Conservation (phyloP, 352 stramenopile species). For the Pythium diclinum region DNA sequence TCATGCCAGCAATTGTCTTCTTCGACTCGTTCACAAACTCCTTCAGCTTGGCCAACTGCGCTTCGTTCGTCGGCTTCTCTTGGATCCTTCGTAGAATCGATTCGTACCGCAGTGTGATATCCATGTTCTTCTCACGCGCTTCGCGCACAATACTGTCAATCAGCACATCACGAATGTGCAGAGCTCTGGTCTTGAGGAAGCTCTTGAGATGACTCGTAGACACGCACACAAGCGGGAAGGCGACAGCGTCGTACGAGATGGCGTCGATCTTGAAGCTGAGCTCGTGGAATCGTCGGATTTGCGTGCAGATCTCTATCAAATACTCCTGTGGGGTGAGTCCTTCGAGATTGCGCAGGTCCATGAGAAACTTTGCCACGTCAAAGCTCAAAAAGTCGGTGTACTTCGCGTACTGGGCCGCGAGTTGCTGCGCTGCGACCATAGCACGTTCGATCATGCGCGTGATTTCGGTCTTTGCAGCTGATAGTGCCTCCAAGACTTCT, state of each 20-base stretch:
- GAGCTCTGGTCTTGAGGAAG: slow-evolving; percentile 61
- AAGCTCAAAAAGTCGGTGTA: slow-evolving; percentile 84
- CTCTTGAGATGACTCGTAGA: slow-evolving; percentile 62
- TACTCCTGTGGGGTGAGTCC: slow-evolving; percentile 27
- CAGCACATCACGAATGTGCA: slow-evolving; percentile 72
- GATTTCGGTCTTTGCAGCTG: slow-evolving; percentile 52
- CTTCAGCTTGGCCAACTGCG: slow-evolving; percentile 86
- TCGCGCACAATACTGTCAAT: slow-evolving; percentile 81
- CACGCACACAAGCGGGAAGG: slow-evolving; percentile 81
- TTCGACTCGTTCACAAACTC: slow-evolving; percentile 88
- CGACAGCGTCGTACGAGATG: slow-evolving; percentile 68
- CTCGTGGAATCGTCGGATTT: slow-evolving; percentile 80
- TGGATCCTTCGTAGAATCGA: slow-evolving; percentile 86
- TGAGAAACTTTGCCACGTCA: slow-evolving; percentile 73
- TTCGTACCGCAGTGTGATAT: slow-evolving; percentile 88
- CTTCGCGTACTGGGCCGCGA: slow-evolving; percentile 71
- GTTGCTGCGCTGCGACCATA: slow-evolving; percentile 58
- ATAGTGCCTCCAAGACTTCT: slow-evolving; percentile 46
- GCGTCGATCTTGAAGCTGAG: slow-evolving; percentile 55
- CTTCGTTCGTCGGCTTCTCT: slow-evolving; percentile 91
- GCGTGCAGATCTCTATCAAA: slow-evolving; percentile 46
- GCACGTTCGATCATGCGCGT: slow-evolving; percentile 48
- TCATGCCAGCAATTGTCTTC: slow-evolving; percentile 65
- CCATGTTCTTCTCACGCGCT: slow-evolving; percentile 76
- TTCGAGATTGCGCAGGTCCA: slow-evolving; percentile 44